Evolutionary conservation across 805 yeast species (phyloP).

Genomic region (Cyberlindnera amylophila): DNA sequence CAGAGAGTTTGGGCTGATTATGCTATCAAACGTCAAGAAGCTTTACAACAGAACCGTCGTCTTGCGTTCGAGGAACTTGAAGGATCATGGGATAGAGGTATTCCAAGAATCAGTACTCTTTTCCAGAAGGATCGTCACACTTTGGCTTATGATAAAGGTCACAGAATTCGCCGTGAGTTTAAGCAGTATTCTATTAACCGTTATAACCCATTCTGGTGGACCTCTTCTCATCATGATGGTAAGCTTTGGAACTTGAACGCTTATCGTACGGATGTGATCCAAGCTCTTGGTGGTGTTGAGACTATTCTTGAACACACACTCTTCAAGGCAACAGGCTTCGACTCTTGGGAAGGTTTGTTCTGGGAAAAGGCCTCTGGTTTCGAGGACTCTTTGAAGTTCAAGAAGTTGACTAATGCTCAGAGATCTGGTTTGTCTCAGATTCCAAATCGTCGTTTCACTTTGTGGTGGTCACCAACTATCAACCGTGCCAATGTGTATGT

Average conservation of each 20-base stretch:
- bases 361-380: conserved; percentile 99
- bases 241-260: conserved; percentile 90
- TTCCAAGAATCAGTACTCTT: conserved; percentile 91
- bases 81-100: conserved; percentile 93
- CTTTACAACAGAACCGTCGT: conserved; percentile 78
- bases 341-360: conserved; percentile 96
- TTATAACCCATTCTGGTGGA: conserved; percentile 96
- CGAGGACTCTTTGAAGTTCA: conserved; percentile 92
- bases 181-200: conserved; percentile 68
- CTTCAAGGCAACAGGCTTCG: conserved; percentile 96
- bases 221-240: conserved; percentile 89
- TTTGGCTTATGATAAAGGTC: conserved; percentile 91
- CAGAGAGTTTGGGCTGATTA: conserved; percentile 98
- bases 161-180: conserved; percentile 76
- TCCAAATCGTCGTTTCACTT: conserved; percentile 93
- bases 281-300: conserved; percentile 95
- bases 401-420: conserved; percentile 95
- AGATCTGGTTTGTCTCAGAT: conserved; percentile 95
- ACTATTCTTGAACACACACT: conserved; percentile 92
- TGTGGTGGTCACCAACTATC: conserved; percentile 99
- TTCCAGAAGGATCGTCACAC: conserved; percentile 96
- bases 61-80: conserved; percentile 91
- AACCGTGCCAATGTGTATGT: conserved; percentile 97
- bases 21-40: conserved; percentile 84
- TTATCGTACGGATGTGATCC: conserved; percentile 92